Evolutionary conservation across 164 flowering plant species (phyloP).

Genomic region (Litsea cubeba): DNA sequence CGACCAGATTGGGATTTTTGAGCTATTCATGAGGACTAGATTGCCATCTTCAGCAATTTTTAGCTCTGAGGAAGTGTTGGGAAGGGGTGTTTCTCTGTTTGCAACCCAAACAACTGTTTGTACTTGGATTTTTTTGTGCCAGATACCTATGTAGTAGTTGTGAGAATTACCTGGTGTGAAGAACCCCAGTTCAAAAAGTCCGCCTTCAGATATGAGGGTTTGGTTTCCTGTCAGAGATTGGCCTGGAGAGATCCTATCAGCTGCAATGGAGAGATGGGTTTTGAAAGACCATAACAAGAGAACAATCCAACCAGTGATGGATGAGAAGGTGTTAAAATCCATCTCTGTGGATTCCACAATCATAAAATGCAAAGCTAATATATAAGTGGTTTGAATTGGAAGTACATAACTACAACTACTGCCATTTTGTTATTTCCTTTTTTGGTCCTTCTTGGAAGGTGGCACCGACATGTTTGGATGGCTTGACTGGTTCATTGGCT

Average conservation of each 20-base stretch:
- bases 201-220: constrained; percentile 13
- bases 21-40: constrained; percentile 5
- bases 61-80: constrained; percentile 9
- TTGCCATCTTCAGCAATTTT: constrained; percentile 19
- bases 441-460: too few relatives aligned
- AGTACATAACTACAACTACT: too few relatives aligned
- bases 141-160: constrained; percentile 24
- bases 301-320: not conserved
- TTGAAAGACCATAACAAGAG: not conserved
- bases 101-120: constrained; percentile 29
- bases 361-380: not conserved
- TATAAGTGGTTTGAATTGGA: too few relatives aligned
- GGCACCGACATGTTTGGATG: too few relatives aligned
- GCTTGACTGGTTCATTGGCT: too few relatives aligned
- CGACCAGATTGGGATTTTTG: constrained; percentile 2
- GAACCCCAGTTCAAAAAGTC: constrained; percentile 26
- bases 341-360: not conserved
- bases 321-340: not conserved
- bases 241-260: constrained; percentile 1
- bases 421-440: too few relatives aligned
- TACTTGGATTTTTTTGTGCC: constrained; percentile 12
- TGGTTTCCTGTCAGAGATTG: constrained; percentile 14
- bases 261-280: not conserved
- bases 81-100: constrained; percentile 18
- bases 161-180: constrained; percentile 26